Evolutionary conservation across 768 basidiomycete species (phyloP).

Genomic region (Agaricus subrufescens): DNA sequence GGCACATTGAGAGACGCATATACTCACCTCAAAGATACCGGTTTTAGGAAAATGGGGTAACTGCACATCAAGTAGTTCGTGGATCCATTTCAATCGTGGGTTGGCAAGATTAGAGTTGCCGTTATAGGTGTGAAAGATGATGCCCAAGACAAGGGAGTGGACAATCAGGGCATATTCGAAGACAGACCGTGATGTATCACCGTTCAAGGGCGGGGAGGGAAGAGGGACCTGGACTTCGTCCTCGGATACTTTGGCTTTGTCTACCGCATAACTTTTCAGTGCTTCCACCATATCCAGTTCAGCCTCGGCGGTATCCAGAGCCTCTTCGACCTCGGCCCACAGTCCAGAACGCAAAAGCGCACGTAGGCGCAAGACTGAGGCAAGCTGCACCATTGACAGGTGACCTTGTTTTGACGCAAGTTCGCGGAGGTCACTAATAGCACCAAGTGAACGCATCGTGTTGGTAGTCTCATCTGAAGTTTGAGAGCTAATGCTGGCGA

Average conservation of each 20-base stretch:
- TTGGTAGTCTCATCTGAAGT: constrained; percentile 13
- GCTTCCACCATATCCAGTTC: constrained; percentile 45
- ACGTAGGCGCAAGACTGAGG: constrained; percentile 42
- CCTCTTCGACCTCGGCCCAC: constrained; percentile 49
- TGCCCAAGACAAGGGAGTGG: constrained; percentile 58
- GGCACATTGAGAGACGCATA: neutral
- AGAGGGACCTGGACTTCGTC: constrained; percentile 15
- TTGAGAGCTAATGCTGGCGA: constrained; percentile 29
- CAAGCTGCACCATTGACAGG: constrained; percentile 25
- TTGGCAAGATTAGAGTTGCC: constrained; percentile 45
- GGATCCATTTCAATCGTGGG: constrained; percentile 52
- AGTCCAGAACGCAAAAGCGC: constrained; percentile 54
- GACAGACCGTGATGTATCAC: neutral
- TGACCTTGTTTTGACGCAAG: constrained; percentile 26
- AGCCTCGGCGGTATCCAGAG: constrained; percentile 46
- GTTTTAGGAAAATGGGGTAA: constrained; percentile 19
- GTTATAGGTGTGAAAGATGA: constrained; percentile 57
- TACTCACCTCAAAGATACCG: constrained; percentile 30
- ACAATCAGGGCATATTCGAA: constrained; percentile 33
- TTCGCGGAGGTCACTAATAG: constrained; percentile 29
- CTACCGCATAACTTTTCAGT: constrained; percentile 25
- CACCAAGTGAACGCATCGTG: constrained; percentile 22
- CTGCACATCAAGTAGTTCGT: constrained; percentile 57
- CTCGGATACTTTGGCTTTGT: constrained; percentile 17
- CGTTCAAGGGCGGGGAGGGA: constrained; percentile 1